Evolutionary conservation across 345 rosid species (phyloP), one percentile per base, ranked within the genome.

Genomic region (Populus pruinosa): DNA sequence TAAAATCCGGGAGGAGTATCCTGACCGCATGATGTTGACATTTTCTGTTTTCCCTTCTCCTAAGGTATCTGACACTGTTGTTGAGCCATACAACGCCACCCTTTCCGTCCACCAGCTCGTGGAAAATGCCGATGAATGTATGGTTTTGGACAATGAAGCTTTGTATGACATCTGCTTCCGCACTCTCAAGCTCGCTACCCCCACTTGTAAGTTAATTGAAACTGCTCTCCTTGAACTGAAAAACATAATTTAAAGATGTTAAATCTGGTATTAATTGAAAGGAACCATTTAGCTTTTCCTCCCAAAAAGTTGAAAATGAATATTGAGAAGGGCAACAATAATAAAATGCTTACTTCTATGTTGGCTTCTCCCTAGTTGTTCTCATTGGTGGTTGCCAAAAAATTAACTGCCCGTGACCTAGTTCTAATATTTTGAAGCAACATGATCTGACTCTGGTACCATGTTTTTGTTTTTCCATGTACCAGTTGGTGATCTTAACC

Each of bases 91-190:
- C 69, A 79, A 79, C 17, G 81, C 81, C 2, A 79, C 81, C 33
- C 81, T 79, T 79, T 78, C 81, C 5, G 81, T 78, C 44, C 81
- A 78, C 73, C 81, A 78, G 55, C 81, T 72, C 25, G 81, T 78
- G 11, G 81, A 78, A 53, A 78, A 78, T 39, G 81, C 81, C 2
- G 81, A 78, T 18, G 76, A 78, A 73, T 79, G 81, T 17, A 79
- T 79, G 81, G 81, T 79, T 31, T 67, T 79, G 81, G 81, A 79
- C 69, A 79, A 79, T 23, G 81, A 79, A 72, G 81, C 81, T 8
- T 73, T 79, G 43, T 79, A 79, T 21, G 81, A 79, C 66, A 79
- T 79, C 71, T 79, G 81, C 77, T 79, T 79, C 61, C 81, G 81
- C 3, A 79, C 81, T n/a, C 81, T 79, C 20, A 79, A 79, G 73